These are phyloP conservation scores for Cercophora sp. DNA, from an alignment of 495 filamentous ascomycete species.

Conservation along the genomic window DNA sequence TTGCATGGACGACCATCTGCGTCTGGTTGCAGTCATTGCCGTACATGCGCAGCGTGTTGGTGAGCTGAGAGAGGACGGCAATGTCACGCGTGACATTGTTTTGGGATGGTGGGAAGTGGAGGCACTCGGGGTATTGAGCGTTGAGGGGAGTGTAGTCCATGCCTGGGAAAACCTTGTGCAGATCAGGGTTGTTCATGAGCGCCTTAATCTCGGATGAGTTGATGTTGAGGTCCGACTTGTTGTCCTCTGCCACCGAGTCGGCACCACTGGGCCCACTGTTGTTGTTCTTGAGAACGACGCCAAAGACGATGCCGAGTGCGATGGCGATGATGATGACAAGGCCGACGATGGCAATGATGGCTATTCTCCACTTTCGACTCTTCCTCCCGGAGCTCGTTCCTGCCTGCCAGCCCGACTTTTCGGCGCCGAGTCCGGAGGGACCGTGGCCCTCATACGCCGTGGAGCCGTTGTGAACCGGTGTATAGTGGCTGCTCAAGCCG, in stretches of 20 bases:
- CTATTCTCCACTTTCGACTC: constrained; percentile 65
- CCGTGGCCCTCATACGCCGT: constrained; percentile 24
- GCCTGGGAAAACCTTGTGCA: constrained; percentile 95
- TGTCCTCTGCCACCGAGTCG: constrained; percentile 39
- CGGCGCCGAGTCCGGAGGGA: constrained; percentile 20
- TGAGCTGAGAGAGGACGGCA: constrained; percentile 86
- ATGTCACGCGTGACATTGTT: constrained; percentile 93
- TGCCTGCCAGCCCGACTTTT: constrained; percentile 57
- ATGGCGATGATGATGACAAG: constrained; percentile 64
- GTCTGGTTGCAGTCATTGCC: constrained; percentile 98
- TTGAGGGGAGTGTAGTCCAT: constrained; percentile 95
- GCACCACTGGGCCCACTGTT: constrained; percentile 3
- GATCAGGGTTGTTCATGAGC: constrained; percentile 70
- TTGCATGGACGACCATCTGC: constrained; percentile 83
- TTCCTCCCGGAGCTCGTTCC: constrained; percentile 48
- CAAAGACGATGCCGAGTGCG: constrained; percentile 75
- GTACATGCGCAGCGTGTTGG: constrained; percentile 84
- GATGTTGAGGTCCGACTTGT: constrained; percentile 66
- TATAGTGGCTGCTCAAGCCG: constrained; percentile 36
- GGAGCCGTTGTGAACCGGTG: constrained; percentile 32
- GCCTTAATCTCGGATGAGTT: constrained; percentile 76
- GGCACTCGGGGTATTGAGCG: constrained; percentile 83
- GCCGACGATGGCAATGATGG: constrained; percentile 58
- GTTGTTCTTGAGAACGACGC: constrained; percentile 56
- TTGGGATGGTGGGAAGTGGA: constrained; percentile 73